Base-by-base conservation (phyloP, 805 yeast species). In the Saccharomycopsis sp. region DNA sequence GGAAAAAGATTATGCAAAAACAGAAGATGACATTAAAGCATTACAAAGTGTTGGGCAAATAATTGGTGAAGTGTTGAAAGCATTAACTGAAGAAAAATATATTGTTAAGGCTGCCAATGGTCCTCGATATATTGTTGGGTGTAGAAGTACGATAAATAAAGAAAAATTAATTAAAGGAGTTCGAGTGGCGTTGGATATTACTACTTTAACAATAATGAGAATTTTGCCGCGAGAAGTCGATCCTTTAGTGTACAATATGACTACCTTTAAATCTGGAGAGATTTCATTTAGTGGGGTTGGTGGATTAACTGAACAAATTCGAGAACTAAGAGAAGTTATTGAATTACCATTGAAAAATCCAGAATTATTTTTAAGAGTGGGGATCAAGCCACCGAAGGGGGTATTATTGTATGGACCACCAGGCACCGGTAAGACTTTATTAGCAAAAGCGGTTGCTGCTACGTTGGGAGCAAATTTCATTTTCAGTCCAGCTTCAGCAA, bases 321-420 rank as follows among this genome's bases (percentile, higher is more conserved):
- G 97, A 57, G 97, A 93, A 67, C 74, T 93, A 55, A 80, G 98
- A 63, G 98, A 93, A 68, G 98, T 93, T 46, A 93, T 93, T 61
- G 98, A 93, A 66, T 71, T 93, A 58, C 98, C 98, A 2, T 74
- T 93, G 59, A 93, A 93, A 65, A 93, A 93, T 63, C 98, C 98
- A 2, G 98, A 93, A 66, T 74, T 93, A 56, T 93, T 93, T 64
- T 71, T 85, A 51, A 80, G 98, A 62, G 96, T 93, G 27, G 98
- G 98, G 40, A 93, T 93, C 64, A 88, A 88, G 61, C 95, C 97
- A n/a, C 98, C 98, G 47, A 93, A 93, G 65, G 98, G 97, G 63
- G 97, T 90, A 22, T 69, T 93, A 51, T 72, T 93, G 42, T 93
- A 93, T 60, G 98, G 98, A 5, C 98, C 98, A 4, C 98, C 98